Percentiles rank a stretch among this genome's conserved stretches.
Conservation (phyloP, 1,284 basidiomycete species). For the Peniophora sp. region DNA sequence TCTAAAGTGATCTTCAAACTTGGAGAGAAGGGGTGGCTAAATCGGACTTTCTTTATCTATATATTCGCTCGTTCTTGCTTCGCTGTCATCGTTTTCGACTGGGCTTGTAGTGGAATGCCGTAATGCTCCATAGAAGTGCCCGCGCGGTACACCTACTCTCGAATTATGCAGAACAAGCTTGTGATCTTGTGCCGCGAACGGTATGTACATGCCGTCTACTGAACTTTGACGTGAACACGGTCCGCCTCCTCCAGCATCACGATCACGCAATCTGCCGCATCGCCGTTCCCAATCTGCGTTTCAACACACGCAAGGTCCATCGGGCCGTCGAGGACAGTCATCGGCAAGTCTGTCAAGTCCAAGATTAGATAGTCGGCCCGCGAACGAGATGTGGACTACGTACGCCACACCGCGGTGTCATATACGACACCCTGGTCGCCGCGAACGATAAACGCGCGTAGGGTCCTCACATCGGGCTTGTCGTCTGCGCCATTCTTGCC, state of each 20-base stretch:
- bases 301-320: slow-evolving; percentile 81
- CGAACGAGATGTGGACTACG: slow-evolving; percentile 28
- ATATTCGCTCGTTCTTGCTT: too few species aligned
- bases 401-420: slow-evolving; percentile 80
- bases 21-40: too few species aligned
- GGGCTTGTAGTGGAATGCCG: too few species aligned
- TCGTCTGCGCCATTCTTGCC: slow-evolving; percentile 70
- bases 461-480: slow-evolving; percentile 62
- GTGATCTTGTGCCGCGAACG: too few species aligned
- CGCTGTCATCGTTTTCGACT: too few species aligned
- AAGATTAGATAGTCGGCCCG: slow-evolving; percentile 1
- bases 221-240: background rate
- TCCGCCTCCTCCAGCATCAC: slow-evolving; percentile 33
- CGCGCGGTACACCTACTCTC: too few species aligned
- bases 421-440: slow-evolving; percentile 82
- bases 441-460: slow-evolving; percentile 76
- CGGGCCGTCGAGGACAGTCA: slow-evolving; percentile 69
- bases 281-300: slow-evolving; percentile 75
- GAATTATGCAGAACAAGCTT: too few species aligned
- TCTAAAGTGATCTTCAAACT: slow-evolving; percentile 34
- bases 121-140: too few species aligned
- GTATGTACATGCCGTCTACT: too few species aligned
- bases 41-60: too few species aligned
- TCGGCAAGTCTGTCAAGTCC: slow-evolving; percentile 62
- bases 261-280: slow-evolving; percentile 71